A percentile compares a stretch with the other conserved stretches of the same genome.
These are phyloP conservation scores for Didymella exigua DNA, from an alignment of 2,329 filamentous ascomycete species.

Conservation along the genomic window DNA sequence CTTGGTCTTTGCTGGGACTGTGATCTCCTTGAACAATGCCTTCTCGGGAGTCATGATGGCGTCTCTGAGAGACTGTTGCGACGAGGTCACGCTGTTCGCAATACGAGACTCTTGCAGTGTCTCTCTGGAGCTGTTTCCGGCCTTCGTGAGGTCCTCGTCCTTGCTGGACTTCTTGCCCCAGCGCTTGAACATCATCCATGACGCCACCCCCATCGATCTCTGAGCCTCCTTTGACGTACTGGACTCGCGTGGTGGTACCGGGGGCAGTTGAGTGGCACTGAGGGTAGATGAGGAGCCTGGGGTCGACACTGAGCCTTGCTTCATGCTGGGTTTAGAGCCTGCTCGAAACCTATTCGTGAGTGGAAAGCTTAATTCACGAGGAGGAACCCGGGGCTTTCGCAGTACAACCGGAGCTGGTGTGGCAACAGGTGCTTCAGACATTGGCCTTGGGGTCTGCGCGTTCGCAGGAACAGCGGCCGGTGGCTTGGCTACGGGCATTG, in stretches of 20 bases:
- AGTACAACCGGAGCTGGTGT: constrained; percentile 20
- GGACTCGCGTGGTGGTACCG: constrained; percentile 40
- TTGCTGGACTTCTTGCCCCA: constrained; percentile 20
- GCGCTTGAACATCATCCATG: constrained; percentile 34
- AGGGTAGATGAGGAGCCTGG: constrained; percentile 35
- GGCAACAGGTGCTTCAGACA: constrained; percentile 22
- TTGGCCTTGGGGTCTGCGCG: constrained; percentile 13
- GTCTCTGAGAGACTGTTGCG: constrained; percentile 7
- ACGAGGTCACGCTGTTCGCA: not conserved
- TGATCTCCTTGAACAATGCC: constrained; percentile 16
- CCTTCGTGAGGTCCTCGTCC: constrained; percentile 9
- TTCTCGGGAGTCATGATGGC: constrained; percentile 20
- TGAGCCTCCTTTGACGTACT: constrained; percentile 43
- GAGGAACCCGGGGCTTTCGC: constrained; percentile 20
- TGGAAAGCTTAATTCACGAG: constrained; percentile 29
- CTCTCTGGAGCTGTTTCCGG: constrained; percentile 11
- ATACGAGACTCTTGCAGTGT: not conserved
- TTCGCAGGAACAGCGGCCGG: constrained; percentile 9
- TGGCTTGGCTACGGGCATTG: constrained; percentile 24
- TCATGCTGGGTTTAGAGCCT: constrained; percentile 31
- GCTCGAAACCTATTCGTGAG: constrained; percentile 22
- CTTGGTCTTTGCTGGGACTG: constrained; percentile 10
- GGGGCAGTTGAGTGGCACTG: constrained; percentile 21
- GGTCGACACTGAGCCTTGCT: constrained; percentile 25
- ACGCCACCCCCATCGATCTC: constrained; percentile 31